These are phyloP conservation scores for Botryobasidium botryosum DNA, from an alignment of 768 basidiomycete genomes.

Conservation along the genomic window DNA sequence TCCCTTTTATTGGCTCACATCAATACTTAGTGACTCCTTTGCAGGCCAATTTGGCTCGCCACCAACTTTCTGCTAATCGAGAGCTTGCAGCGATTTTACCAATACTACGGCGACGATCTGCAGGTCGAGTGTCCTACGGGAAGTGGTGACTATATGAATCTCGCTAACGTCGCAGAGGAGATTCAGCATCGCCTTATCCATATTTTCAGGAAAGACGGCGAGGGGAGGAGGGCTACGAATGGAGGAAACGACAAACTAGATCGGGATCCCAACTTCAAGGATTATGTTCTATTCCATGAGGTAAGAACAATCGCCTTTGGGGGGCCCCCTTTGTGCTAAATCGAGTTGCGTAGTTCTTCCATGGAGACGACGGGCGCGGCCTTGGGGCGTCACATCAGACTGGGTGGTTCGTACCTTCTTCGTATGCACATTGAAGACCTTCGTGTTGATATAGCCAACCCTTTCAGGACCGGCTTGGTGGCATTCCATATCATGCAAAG, in stretches of 20 bases:
- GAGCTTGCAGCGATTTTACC: constrained; percentile 90
- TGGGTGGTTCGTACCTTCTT: constrained; percentile 52
- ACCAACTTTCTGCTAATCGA: constrained; percentile 94
- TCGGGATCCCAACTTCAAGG: constrained; percentile 85
- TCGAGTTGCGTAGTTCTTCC: constrained; percentile 60
- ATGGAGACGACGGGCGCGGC: constrained; percentile 81
- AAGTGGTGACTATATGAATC: constrained; percentile 94
- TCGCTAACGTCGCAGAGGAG: constrained; percentile 87
- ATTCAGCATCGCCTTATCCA: constrained; percentile 99
- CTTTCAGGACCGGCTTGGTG: constrained; percentile 67
- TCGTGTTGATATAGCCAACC: no score
- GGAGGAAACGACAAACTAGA: constrained; percentile 80
- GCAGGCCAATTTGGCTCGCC: constrained; percentile 61
- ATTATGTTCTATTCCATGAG: constrained; percentile 95
- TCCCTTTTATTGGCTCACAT: not conserved
- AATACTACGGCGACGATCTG: constrained; percentile 87
- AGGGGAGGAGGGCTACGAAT: constrained; percentile 79
- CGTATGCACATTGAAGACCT: not conserved
- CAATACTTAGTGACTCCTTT: not conserved
- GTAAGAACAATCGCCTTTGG: constrained; percentile 24
- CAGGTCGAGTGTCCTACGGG: constrained; percentile 95
- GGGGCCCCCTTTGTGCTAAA: no score
- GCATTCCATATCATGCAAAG: constrained; percentile 86
- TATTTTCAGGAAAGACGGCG: constrained; percentile 84
- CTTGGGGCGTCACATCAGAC: constrained; percentile 97